A percentile compares a stretch with the other conserved stretches of the same genome.
These are phyloP conservation scores for Schizosaccharomyces versatilis DNA, from an alignment of 1,139 yeast species.

Conservation along the genomic window DNA sequence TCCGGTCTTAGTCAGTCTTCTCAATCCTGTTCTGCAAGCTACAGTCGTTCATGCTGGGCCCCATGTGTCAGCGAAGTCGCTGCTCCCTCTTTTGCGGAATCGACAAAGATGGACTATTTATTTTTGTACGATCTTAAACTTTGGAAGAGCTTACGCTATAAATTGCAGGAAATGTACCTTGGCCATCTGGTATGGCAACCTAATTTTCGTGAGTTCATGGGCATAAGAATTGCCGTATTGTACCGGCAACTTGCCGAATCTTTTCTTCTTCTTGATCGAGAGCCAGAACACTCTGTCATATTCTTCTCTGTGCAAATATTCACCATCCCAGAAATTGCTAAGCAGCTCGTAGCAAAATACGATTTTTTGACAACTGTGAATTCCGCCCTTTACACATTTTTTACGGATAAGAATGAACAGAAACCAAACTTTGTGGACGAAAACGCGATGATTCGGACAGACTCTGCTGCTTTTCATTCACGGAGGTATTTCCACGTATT, in stretches of 20 bases:
- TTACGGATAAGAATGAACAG: conserved; percentile 35
- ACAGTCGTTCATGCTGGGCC: too few relatives aligned
- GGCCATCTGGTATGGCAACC: conserved; percentile 48
- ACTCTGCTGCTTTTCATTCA: conserved; percentile 33
- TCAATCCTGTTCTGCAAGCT: too few relatives aligned
- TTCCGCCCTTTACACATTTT: conserved; percentile 42
- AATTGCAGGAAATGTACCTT: conserved; percentile 47
- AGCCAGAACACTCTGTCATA: conserved; percentile 63
- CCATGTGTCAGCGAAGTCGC: too few relatives aligned
- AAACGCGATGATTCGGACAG: conserved; percentile 17
- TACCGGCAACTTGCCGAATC: conserved; percentile 61
- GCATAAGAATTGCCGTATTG: conserved; percentile 58
- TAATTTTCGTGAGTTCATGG: conserved; percentile 35
- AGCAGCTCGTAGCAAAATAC: conserved; percentile 36
- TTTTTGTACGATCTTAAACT: conserved; percentile 26
- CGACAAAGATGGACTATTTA: conserved; percentile 30
- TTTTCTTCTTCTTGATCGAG: conserved; percentile 50
- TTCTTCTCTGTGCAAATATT: conserved; percentile 67
- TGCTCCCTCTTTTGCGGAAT: too few relatives aligned
- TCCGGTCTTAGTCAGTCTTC: too few relatives aligned
- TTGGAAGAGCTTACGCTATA: conserved; percentile 42
- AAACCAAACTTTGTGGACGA: conserved; percentile 27
- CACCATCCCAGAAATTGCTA: conserved; percentile 62
- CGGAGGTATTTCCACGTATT: conserved; percentile 70
- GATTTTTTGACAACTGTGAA: conserved; percentile 50